Conservation (phyloP, 768 basidiomycete genomes). For the Boletus reticuloceps region DNA sequence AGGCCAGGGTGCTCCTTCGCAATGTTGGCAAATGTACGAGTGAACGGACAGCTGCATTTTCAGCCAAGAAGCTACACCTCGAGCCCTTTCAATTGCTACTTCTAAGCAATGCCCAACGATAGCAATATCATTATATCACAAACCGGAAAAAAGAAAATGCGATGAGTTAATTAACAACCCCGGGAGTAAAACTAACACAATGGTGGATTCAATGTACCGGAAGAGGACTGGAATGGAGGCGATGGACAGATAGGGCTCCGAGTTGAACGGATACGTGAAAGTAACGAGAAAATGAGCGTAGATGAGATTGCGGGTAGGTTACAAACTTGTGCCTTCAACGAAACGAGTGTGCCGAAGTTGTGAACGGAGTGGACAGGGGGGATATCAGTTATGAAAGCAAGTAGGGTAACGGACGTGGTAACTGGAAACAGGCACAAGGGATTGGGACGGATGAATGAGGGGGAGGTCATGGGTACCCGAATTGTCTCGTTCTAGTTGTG, state of each 20-base stretch:
- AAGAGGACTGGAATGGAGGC: constrained; percentile 9
- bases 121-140: constrained; percentile 44
- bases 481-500: constrained; percentile 25
- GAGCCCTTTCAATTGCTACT: neutral
- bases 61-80: neutral
- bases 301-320: constrained; percentile 31
- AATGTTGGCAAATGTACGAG: neutral
- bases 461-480: constrained; percentile 27
- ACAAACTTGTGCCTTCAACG: constrained; percentile 32
- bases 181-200: constrained; percentile 18
- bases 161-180: constrained; percentile 34
- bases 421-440: constrained; percentile 18
- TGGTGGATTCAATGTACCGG: constrained; percentile 16
- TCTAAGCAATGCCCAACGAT: constrained; percentile 12
- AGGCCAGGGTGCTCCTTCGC: constrained; percentile 6
- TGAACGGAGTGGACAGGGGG: constrained; percentile 16
- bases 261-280: constrained; percentile 15
- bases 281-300: constrained; percentile 29
- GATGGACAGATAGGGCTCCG: constrained; percentile 10
- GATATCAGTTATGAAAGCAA: constrained; percentile 32
- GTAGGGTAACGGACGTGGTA: constrained; percentile 27
- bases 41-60: neutral
- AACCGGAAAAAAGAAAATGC: constrained; percentile 34
- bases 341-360: constrained; percentile 24
- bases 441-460: constrained; percentile 14